Base-by-base conservation (phyloP, 2,329 filamentous ascomycete species). In the Diaporthe nobilis region DNA sequence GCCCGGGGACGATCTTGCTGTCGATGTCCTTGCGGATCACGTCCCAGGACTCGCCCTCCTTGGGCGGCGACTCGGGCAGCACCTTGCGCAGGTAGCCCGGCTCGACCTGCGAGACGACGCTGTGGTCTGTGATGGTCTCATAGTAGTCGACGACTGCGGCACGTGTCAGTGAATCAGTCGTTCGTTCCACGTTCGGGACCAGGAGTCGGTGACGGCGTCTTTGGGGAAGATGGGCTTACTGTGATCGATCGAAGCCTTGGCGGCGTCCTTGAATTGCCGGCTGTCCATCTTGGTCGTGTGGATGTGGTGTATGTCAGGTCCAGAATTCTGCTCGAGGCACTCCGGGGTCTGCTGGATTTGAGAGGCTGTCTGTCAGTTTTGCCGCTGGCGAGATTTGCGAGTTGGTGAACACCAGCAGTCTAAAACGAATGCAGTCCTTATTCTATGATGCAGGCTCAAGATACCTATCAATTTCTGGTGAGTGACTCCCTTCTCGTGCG, bases 61-160 rank as follows among this genome's bases (percentile, higher is more conserved):
- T 87, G 67, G 90, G 96, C 53, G 91, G 91, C 72, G 86, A 87
- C 53, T 85, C 81, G 2, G 96, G 96, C 31, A 98, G 91, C 9
- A 97, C 89, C 61, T 94, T 92, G 65, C 92, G 91, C 13, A 98
- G 91, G 83, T 98, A 98, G 74, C 96, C 96, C 0, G 96, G 96
- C 76, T 93, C 87, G 68, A 98, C 93, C 72, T 90, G 90, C 17
- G 96, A 93, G 12, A 97, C 87, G 51, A 98, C 95, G 61, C 91
- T 91, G 25, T 92, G 91, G 2, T 90, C 87, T 68, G 91, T 87
- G 73, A 98, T 88, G 31, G 88, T 94, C 77, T 96, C 92, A 82
- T 97, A 96, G 87, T 98, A 98, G 72, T 92, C 88, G 81, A 95
- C 92, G 81, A 98, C 95, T 97, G 80, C 17, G 53, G 47, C 31